Conservation (phyloP, 2,329 filamentous ascomycete genomes). For the Orbilia ellipsospora region DNA sequence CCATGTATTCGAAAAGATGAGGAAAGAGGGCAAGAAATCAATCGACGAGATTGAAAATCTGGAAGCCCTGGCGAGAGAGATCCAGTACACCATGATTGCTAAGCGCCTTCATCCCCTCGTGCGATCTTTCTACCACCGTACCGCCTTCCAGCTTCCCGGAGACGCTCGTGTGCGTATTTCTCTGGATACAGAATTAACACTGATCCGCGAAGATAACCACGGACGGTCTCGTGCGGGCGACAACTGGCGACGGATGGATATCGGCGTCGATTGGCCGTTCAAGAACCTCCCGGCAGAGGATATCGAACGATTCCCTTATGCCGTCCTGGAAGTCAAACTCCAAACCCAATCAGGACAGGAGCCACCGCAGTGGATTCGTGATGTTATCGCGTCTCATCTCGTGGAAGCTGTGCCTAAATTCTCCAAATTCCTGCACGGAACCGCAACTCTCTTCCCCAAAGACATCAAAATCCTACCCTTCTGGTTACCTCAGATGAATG, state of each 20-base stretch:
- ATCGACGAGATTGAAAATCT: slow-evolving; percentile 91
- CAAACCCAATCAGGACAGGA: slow-evolving; percentile 96
- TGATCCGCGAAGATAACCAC: slow-evolving; percentile 96
- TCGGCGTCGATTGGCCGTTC: slow-evolving; percentile 96
- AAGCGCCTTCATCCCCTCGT: slow-evolving; percentile 89
- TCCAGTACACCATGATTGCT: slow-evolving; percentile 92
- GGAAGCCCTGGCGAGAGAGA: slow-evolving; percentile 86
- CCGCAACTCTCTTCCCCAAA: slow-evolving; percentile 84
- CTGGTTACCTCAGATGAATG: slow-evolving; percentile 98
- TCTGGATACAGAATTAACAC: slow-evolving; percentile 92
- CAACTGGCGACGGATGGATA: slow-evolving; percentile 97
- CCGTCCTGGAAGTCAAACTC: slow-evolving; percentile 94
- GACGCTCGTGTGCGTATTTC: slow-evolving; percentile 97
- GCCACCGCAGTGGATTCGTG: slow-evolving; percentile 94
- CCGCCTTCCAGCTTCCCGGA: slow-evolving; percentile 94
- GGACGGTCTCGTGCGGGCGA: slow-evolving; percentile 78
- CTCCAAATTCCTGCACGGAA: slow-evolving; percentile 98
- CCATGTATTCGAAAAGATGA: slow-evolving; percentile 94
- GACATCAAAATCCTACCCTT: slow-evolving; percentile 91
- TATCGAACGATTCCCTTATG: slow-evolving; percentile 92
- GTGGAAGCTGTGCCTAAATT: slow-evolving; percentile 99
- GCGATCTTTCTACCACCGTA: slow-evolving; percentile 97
- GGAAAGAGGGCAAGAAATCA: slow-evolving; percentile 93
- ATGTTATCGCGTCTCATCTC: slow-evolving; percentile 90
- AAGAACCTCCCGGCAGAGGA: slow-evolving; percentile 85